A percentile compares a stretch with the other conserved stretches of the same genome.
phyloP scores from a whole-genome alignment of 768 basidiomycete species.

The Psilocybe azurescens region DNA sequence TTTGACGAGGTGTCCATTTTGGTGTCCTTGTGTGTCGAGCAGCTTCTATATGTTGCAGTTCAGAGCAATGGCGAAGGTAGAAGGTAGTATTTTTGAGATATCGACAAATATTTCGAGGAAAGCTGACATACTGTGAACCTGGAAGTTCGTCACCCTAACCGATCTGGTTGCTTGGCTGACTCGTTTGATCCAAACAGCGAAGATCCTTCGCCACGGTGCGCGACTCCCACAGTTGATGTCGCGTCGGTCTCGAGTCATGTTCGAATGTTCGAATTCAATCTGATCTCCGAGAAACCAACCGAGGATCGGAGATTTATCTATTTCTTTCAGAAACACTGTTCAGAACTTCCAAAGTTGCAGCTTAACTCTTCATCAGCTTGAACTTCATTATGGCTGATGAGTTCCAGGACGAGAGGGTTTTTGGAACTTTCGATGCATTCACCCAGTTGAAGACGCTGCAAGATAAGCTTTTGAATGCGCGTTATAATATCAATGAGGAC shows the following conservation, averaged over 20 bases:
- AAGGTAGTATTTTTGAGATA: background rate
- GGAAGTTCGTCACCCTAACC: too few relatives aligned
- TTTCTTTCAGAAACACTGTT: background rate
- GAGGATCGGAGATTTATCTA: background rate
- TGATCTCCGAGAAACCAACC: background rate
- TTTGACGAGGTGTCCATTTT: slow-evolving; percentile 21
- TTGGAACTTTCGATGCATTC: slow-evolving; percentile 64
- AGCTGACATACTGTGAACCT: too few relatives aligned
- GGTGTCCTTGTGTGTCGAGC: background rate
- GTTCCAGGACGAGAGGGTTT: slow-evolving; percentile 45
- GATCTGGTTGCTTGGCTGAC: background rate
- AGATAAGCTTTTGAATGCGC: slow-evolving; percentile 49
- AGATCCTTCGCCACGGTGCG: background rate
- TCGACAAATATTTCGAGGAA: background rate
- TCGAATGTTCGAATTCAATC: slow-evolving; percentile 1
- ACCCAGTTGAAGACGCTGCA: slow-evolving; percentile 65
- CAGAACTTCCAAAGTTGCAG: background rate
- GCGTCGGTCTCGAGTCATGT: slow-evolving; percentile 5
- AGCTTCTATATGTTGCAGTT: background rate
- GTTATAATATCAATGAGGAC: slow-evolving; percentile 43
- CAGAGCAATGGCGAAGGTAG: background rate
- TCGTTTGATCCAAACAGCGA: slow-evolving; percentile 1
- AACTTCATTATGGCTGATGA: slow-evolving; percentile 18
- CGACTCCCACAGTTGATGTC: background rate
- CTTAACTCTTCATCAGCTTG: background rate